Evolutionary conservation across 352 stramenopile species (phyloP).

Genomic region (Phytophthora idaei): DNA sequence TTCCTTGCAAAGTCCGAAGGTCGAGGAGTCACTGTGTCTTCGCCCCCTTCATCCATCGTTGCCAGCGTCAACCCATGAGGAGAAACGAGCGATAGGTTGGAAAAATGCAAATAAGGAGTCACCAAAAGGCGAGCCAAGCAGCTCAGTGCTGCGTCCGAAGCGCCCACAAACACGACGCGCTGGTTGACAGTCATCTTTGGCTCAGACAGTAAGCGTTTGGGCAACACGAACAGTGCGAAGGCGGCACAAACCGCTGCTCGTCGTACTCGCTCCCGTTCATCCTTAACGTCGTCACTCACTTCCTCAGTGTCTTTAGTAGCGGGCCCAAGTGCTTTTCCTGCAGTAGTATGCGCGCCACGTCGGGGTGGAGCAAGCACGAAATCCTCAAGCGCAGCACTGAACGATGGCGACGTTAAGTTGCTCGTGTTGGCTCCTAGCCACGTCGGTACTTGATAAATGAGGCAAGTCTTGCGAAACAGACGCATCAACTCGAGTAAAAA

Average conservation of each 20-base stretch:
- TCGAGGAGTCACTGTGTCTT: neutral
- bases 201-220: conserved; percentile 86
- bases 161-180: conserved; percentile 87
- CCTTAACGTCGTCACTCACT: conserved; percentile 51
- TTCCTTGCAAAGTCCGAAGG: conserved; percentile 57
- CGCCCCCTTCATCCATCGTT: conserved; percentile 20
- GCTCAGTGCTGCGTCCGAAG: conserved; percentile 80
- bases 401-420: conserved; percentile 13
- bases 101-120: conserved; percentile 87
- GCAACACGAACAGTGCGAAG: conserved; percentile 87
- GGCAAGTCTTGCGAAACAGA: conserved; percentile 69
- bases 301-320: conserved; percentile 29
- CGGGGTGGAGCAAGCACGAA: conserved; percentile 69
- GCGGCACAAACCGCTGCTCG: conserved; percentile 23
- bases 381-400: conserved; percentile 56
- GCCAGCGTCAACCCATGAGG: conserved; percentile 66
- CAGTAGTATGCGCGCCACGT: conserved; percentile 23
- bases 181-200: conserved; percentile 85
- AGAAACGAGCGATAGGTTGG: conserved; percentile 87
- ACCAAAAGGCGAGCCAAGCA: conserved; percentile 76
- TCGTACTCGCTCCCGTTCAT: conserved; percentile 43
- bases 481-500: conserved; percentile 86
- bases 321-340: neutral
- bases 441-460: conserved; percentile 59
- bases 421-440: conserved; percentile 2